These are phyloP conservation scores for Trichoderma sp. DNA, from an alignment of 2,329 filamentous ascomycete genomes.

Conservation along the genomic window DNA sequence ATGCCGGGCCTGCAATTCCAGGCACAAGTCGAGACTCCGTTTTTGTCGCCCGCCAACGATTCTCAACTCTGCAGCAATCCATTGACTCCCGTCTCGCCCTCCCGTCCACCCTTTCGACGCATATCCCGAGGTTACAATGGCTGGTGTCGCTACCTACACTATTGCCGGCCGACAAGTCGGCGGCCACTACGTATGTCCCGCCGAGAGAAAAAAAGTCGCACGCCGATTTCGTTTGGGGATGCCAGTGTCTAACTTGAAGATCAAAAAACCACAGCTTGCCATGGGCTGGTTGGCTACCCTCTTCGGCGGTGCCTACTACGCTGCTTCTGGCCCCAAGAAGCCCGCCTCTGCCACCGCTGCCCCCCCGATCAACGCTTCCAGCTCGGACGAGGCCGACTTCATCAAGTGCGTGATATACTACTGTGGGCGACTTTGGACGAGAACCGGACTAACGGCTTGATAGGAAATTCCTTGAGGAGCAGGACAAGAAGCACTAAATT, in stretches of 20 bases:
- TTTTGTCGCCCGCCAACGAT: slow-evolving; percentile 29
- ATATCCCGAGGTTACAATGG: slow-evolving; percentile 37
- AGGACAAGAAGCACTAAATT: slow-evolving; percentile 46
- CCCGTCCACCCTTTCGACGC: slow-evolving; percentile 23
- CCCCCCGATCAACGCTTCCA: slow-evolving; percentile 63
- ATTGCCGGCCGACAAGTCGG: slow-evolving; percentile 61
- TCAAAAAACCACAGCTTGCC: slow-evolving; percentile 49
- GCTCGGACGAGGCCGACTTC: slow-evolving; percentile 64
- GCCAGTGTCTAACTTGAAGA: slow-evolving; percentile 28
- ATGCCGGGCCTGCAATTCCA: slow-evolving; percentile 38
- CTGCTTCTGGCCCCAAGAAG: slow-evolving; percentile 48
- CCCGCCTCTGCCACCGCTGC: slow-evolving; percentile 46
- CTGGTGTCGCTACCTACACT: slow-evolving; percentile 50
- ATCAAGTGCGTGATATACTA: slow-evolving; percentile 57
- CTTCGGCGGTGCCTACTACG: slow-evolving; percentile 51
- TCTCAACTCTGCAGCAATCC: slow-evolving; percentile 14
- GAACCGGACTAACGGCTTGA: slow-evolving; percentile 32
- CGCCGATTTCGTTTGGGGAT: slow-evolving; percentile 5
- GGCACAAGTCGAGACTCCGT: slow-evolving; percentile 31
- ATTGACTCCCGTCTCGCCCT: slow-evolving; percentile 14
- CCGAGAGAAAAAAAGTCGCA: slow-evolving; percentile 25
- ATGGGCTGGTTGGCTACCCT: slow-evolving; percentile 57
- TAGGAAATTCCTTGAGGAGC: slow-evolving; percentile 46
- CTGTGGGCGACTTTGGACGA: slow-evolving; percentile 18
- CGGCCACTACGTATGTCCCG: slow-evolving; percentile 59